Evolutionary conservation across 805 yeast species (phyloP), one percentile per base, ranked within the genome.

Genomic region (Saitoella complicata): DNA sequence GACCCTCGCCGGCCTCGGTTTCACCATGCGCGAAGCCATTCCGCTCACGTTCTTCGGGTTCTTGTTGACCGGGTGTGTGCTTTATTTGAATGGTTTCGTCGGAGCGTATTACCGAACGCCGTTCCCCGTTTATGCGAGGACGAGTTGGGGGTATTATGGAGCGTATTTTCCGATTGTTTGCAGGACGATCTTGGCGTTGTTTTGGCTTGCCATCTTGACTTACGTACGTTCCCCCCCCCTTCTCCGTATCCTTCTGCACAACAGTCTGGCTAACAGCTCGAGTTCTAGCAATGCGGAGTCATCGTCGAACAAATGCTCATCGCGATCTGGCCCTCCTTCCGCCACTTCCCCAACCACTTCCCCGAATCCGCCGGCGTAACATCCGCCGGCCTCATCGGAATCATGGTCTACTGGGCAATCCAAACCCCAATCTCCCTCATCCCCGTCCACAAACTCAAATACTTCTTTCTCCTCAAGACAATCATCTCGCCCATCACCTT

Each of bases 301-400:
- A 11, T 33, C 36, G 36, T 33, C 11, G n/a, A 33, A 11, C 36
- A 33, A 33, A 33, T 33, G 36, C 36, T 33, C 11, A 33, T 33
- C 37, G 52, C 53, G 11, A 50, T 50, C 45, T 50, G 53, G 53
- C 53, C 53, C 11, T 44, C 48, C n/a, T 50, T 45, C 36, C 49
- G 43, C 34, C 46, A 39, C 43, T 43, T 50, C 36, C 52, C 50
- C 33, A 50, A 50, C 43, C 44, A 41, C 32, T 45, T 50, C 21
- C 53, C 53, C 32, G 53, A 7, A n/a, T 37, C 32, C 33, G 39
- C 44, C 31, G 49, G 51, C 36, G 41, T 51, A 33, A 53, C 58
- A 9, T 34, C 51, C 31, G 51, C 49, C 45, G 48, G 46, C 36
- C 34, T 51, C 40, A 47, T 37, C 11, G 47, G 53, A 1, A 46